Percentiles rank a stretch among this genome's conserved stretches.
Evolutionary conservation across 2,329 filamentous ascomycete species (phyloP).

Genomic region (Xylaria sp.): DNA sequence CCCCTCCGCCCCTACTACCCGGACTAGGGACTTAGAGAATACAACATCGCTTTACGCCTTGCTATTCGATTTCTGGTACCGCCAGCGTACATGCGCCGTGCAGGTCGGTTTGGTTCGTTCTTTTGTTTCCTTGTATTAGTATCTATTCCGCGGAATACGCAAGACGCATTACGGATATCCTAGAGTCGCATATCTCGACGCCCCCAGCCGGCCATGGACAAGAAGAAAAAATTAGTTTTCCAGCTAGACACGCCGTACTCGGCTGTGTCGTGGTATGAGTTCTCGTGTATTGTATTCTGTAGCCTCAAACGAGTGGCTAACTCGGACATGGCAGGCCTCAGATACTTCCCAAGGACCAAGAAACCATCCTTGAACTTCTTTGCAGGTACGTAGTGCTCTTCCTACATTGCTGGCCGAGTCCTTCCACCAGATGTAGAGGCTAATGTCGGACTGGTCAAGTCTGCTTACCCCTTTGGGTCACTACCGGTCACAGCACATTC

Average conservation of each 20-base stretch:
- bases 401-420: not conserved
- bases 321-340: slow-evolving; percentile 48
- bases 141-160: not conserved
- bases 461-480: slow-evolving; percentile 59
- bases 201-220: slow-evolving; percentile 36
- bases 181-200: not conserved
- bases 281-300: not conserved
- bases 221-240: slow-evolving; percentile 54
- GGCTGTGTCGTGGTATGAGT: slow-evolving; percentile 50
- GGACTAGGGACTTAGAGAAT: no score
- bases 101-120: no score
- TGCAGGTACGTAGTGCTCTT: slow-evolving; percentile 50
- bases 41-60: no score
- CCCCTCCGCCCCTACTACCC: no score
- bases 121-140: not conserved
- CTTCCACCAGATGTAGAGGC: not conserved
- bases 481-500: slow-evolving; percentile 50
- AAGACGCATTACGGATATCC: not conserved
- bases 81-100: no score
- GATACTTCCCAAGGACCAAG: slow-evolving; percentile 53
- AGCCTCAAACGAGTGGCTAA: not conserved
- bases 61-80: no score
- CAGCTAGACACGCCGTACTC: slow-evolving; percentile 63
- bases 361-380: slow-evolving; percentile 60
- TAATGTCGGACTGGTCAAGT: slow-evolving; percentile 36